Base-by-base conservation (phyloP, 139 green algal species). In the Tetraselmis chui region DNA sequence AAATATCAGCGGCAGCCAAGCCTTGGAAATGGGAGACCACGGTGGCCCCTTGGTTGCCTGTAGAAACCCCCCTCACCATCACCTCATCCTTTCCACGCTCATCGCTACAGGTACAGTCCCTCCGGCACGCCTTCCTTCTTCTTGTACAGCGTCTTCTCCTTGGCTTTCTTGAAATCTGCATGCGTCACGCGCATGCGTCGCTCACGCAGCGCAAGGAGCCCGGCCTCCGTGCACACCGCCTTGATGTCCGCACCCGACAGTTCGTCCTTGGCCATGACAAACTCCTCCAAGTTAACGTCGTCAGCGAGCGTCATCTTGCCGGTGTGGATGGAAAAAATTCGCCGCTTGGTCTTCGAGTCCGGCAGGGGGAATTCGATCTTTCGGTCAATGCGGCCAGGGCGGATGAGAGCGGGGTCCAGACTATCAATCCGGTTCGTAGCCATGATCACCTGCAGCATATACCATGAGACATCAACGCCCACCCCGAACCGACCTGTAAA, bases 291-390 rank as follows among this genome's bases (percentile, higher is more conserved):
- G 86, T 98, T 98, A 23, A 99, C 96, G 87, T 99, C 96, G 2
- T 98, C 94, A 2, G 84, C 79, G 31, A 98, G 87, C 18, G 93
- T 98, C 96, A 99, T 99, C 25, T 86, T 90, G 26, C 82, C 82
- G 31, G 90, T 94, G 88, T 94, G 90, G 82, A 98, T 97, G 85
- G 89, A 80, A 86, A 99, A 99, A 89, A 99, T 99, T 84, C 97
- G 91, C 29, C 96, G 89, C 92, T 99, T 99, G 59, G 96, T 99
- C 88, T 99, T 99, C 76, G 93, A 90, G 85, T 99, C 96, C 30
- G 96, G 96, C 82, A 99, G 88, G n/a, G 96, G 95, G 88, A 99
- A 99, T 91, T 99, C 96, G 80, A 99, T 99, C 84, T 95, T 95
- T 76, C 92, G 88, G 83, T 96, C 92, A 79, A 98, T 98, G 79